phyloP scores from a whole-genome alignment of 169 alveolate genomes.

The Plasmodium cynomolgi region DNA sequence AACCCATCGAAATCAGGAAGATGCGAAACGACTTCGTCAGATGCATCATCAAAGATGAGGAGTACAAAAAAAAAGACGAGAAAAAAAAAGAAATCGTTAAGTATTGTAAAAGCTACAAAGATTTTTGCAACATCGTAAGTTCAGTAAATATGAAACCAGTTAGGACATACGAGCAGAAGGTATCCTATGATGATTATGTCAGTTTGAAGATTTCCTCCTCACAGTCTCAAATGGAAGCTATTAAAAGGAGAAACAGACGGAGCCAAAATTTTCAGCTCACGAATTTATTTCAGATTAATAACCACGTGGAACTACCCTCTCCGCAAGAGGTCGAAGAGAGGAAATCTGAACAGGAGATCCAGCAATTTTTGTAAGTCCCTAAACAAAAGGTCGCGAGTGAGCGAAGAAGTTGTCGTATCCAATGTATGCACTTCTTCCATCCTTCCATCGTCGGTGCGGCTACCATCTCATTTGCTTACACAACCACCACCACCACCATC shows the following conservation, averaged over 20 bases:
- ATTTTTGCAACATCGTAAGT: constrained; percentile 59
- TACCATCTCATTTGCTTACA: not conserved
- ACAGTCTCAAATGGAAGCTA: not conserved
- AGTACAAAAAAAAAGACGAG: constrained; percentile 60
- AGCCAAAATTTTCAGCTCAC: not conserved
- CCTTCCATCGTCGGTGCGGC: not conserved
- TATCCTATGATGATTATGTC: constrained; percentile 61
- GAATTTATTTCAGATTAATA: not conserved
- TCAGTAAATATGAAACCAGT: constrained; percentile 68
- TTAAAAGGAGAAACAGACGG: constrained; percentile 13
- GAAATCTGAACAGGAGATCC: not conserved
- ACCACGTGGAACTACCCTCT: not conserved
- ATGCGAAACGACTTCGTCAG: constrained; percentile 48
- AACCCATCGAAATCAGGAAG: constrained; percentile 20
- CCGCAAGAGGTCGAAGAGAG: not conserved
- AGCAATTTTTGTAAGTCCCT: constrained; percentile 17
- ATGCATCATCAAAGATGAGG: constrained; percentile 56
- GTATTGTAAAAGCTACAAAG: constrained; percentile 69
- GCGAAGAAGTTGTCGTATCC: not conserved
- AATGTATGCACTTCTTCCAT: not conserved
- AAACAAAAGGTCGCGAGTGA: not conserved
- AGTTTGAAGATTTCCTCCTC: not conserved
- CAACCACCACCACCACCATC: not conserved
- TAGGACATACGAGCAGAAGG: constrained; percentile 57
- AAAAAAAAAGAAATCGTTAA: constrained; percentile 72